A percentile compares a stretch with the other conserved stretches of the same genome.
phyloP scores from a whole-genome alignment of 768 basidiomycete species.

The Clathrus columnatus region DNA sequence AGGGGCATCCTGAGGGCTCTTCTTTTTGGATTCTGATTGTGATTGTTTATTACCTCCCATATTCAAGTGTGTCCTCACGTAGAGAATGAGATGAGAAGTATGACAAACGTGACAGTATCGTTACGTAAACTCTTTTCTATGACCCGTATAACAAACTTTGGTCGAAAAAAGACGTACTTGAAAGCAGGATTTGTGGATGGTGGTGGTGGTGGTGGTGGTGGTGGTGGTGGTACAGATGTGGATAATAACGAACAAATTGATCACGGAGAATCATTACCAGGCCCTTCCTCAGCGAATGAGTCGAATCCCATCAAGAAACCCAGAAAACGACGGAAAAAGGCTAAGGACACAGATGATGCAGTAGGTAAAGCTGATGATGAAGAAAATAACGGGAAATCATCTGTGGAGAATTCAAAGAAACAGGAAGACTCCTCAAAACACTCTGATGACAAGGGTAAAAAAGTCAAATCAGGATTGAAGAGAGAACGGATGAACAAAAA shows the following conservation, averaged over 20 bases:
- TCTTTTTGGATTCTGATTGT: constrained; percentile 19
- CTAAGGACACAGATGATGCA: constrained; percentile 11
- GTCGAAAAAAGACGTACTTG: constrained; percentile 63
- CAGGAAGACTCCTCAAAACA: not conserved
- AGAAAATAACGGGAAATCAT: not conserved
- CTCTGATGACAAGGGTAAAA: not conserved
- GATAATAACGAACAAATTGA: too few relatives aligned
- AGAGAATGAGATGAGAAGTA: not conserved
- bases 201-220: constrained; percentile 15
- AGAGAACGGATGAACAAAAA: constrained; percentile 22
- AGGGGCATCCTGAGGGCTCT: constrained; percentile 30
- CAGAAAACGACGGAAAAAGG: constrained; percentile 9
- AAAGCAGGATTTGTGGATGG: constrained; percentile 45
- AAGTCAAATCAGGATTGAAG: constrained; percentile 18
- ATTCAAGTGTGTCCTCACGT: too few relatives aligned
- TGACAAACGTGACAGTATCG: not conserved
- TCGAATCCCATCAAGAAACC: constrained; percentile 1
- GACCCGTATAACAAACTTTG: constrained; percentile 70
- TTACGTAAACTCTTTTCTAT: constrained; percentile 28
- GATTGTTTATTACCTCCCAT: constrained; percentile 57
- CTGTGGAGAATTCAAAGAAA: not conserved
- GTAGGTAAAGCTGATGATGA: constrained; percentile 14
- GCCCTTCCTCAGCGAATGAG: not conserved
- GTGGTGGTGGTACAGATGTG: too few relatives aligned
- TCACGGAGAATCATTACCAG: not conserved